A percentile compares a stretch with the other conserved stretches of the same genome.
Conservation (phyloP, 805 yeast genomes). For the Zygosaccharomyces bailii region DNA sequence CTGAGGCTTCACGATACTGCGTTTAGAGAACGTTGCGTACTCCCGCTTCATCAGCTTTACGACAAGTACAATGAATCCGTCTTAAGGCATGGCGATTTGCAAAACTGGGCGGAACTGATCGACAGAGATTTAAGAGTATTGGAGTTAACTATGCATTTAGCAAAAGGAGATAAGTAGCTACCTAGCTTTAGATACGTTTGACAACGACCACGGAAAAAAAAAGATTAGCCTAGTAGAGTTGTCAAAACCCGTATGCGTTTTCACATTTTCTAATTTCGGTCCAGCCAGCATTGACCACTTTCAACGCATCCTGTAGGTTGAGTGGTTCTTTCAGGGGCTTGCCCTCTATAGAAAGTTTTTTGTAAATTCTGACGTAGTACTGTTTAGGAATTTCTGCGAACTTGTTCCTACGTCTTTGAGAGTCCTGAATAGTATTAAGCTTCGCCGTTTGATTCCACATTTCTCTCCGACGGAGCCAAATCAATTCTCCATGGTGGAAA, state of each 20-base stretch:
- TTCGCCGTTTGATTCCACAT: constrained; percentile 54
- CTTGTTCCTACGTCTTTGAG: constrained; percentile 23
- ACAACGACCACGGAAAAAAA: background rate
- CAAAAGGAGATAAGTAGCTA: constrained; percentile 31
- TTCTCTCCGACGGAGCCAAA: constrained; percentile 68
- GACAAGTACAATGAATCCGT: constrained; percentile 18
- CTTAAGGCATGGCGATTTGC: constrained; percentile 40
- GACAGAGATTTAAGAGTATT: constrained; percentile 72
- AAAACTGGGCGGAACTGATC: constrained; percentile 58
- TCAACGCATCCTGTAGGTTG: constrained; percentile 68
- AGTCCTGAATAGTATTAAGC: constrained; percentile 10
- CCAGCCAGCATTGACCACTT: constrained; percentile 84
- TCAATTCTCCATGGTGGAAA: constrained; percentile 50
- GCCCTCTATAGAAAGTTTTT: constrained; percentile 64
- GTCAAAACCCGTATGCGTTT: constrained; percentile 30
- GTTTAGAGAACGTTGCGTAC: constrained; percentile 26
- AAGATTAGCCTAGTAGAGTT: background rate
- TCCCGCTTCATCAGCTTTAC: constrained; percentile 23
- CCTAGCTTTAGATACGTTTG: constrained; percentile 4
- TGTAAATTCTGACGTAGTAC: constrained; percentile 60
- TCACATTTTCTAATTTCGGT: constrained; percentile 72
- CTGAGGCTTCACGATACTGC: constrained; percentile 29
- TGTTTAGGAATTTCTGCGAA: constrained; percentile 42
- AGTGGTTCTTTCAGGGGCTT: constrained; percentile 64
- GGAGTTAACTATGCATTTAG: constrained; percentile 50